phyloP scores from a whole-genome alignment of 306 rosid species.

The Lathyrus tuberosus region DNA sequence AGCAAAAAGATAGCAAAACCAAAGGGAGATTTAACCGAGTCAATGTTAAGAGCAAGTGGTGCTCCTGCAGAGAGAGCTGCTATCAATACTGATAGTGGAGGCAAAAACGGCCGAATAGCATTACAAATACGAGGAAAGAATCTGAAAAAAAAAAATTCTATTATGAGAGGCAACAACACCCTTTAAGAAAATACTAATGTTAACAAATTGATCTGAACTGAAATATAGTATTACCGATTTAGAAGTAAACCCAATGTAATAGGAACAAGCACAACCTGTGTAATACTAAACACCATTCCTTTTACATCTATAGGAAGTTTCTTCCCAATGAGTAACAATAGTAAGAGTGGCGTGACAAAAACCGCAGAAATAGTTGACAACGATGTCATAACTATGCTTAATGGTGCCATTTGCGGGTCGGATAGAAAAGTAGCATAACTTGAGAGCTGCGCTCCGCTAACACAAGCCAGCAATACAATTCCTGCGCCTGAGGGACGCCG shows the following conservation, averaged over 20 bases:
- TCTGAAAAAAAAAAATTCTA: conserved; percentile 47
- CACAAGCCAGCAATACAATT: conserved; percentile 85
- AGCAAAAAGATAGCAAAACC: conserved; percentile 65
- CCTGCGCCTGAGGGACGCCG: conserved; percentile 67
- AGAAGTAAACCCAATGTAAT: conserved; percentile 81
- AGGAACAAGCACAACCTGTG: conserved; percentile 85
- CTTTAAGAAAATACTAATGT: conserved; percentile 12
- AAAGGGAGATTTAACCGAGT: conserved; percentile 70
- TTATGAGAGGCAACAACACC: not conserved
- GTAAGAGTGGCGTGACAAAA: conserved; percentile 76
- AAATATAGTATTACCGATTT: conserved; percentile 60
- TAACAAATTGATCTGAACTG: conserved; percentile 20
- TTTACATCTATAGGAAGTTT: conserved; percentile 88
- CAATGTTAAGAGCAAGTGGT: conserved; percentile 76
- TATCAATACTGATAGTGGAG: conserved; percentile 76
- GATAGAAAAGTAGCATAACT: conserved; percentile 89
- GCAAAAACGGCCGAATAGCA: conserved; percentile 73
- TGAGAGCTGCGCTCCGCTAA: conserved; percentile 98
- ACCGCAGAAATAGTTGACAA: conserved; percentile 90
- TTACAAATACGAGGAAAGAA: conserved; percentile 66
- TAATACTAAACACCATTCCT: conserved; percentile 94
- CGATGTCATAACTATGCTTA: conserved; percentile 95
- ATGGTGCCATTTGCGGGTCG: conserved; percentile 83
- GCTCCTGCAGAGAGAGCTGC: conserved; percentile 89
- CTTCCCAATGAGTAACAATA: conserved; percentile 82